Percentiles rank a stretch among this genome's conserved stretches.
Conservation (phyloP, 306 rosid species). For the Prunus armeniaca region DNA sequence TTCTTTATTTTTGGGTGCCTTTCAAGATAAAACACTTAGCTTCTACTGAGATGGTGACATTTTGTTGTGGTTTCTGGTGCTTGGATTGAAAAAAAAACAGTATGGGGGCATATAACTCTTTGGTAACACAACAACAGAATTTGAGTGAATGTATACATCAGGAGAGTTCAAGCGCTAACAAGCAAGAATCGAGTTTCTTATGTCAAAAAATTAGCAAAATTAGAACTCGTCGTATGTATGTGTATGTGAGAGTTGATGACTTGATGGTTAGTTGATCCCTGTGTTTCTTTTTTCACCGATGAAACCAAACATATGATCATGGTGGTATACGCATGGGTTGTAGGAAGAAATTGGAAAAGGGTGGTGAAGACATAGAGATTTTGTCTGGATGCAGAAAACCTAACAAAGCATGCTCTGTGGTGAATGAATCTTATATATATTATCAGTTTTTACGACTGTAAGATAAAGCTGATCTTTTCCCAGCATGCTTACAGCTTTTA, state of each 20-base stretch:
- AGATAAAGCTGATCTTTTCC: slow-evolving; percentile 5
- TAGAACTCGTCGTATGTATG: no score
- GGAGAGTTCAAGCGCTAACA: no score
- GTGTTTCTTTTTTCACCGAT: no score
- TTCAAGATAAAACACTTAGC: not conserved
- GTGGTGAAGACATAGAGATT: not conserved
- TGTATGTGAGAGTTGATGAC: no score
- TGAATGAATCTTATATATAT: no score
- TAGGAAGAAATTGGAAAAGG: not conserved
- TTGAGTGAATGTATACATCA: not conserved
- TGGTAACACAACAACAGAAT: not conserved
- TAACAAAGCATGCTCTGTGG: not conserved
- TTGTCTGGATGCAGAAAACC: not conserved
- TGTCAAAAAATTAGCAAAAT: no score
- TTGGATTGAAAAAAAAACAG: no score
- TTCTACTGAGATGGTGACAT: slow-evolving; percentile 38
- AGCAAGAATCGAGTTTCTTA: no score
- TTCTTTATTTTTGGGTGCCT: not conserved
- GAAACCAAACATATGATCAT: no score
- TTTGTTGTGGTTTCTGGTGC: slow-evolving; percentile 34
- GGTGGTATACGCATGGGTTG: no score
- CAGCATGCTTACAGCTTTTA: slow-evolving; percentile 1
- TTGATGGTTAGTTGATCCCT: no score
- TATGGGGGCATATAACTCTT: no score
- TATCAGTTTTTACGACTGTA: not conserved